Conservation (phyloP, 768 basidiomycete species). For the Inosperma sp. region DNA sequence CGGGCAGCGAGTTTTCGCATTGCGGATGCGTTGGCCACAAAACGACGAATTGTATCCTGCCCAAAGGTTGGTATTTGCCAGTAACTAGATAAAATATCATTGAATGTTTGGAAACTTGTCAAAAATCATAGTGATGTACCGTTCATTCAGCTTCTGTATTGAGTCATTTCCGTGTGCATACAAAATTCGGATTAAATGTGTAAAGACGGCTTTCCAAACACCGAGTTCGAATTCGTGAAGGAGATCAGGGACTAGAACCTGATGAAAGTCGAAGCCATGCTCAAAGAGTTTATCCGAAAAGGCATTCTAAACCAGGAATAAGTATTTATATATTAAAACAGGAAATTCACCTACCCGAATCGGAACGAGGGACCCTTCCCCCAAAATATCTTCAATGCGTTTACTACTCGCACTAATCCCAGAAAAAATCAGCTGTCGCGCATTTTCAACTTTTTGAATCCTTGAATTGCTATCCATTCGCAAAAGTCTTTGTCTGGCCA, state of each 20-base stretch:
- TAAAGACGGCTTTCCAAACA: slow-evolving; percentile 34
- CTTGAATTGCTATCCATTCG: neutral
- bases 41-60: slow-evolving; percentile 23
- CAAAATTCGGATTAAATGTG: slow-evolving; percentile 33
- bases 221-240: slow-evolving; percentile 40
- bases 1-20: slow-evolving; percentile 28
- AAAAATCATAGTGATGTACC: neutral
- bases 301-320: slow-evolving; percentile 25
- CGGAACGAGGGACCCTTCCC: neutral
- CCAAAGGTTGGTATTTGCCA: slow-evolving; percentile 22
- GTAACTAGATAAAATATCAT: slow-evolving; percentile 9
- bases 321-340: neutral
- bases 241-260: slow-evolving; percentile 31
- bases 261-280: slow-evolving; percentile 24
- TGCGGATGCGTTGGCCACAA: slow-evolving; percentile 26
- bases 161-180: slow-evolving; percentile 10
- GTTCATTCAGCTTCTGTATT: neutral
- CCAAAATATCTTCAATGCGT: neutral
- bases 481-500: neutral
- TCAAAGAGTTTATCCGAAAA: slow-evolving; percentile 21
- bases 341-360: neutral
- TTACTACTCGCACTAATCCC: neutral
- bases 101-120: neutral
- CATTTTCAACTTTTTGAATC: neutral
- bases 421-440: neutral